Conservation (phyloP, 495 filamentous ascomycete genomes). For the Penicillium fimorum region DNA sequence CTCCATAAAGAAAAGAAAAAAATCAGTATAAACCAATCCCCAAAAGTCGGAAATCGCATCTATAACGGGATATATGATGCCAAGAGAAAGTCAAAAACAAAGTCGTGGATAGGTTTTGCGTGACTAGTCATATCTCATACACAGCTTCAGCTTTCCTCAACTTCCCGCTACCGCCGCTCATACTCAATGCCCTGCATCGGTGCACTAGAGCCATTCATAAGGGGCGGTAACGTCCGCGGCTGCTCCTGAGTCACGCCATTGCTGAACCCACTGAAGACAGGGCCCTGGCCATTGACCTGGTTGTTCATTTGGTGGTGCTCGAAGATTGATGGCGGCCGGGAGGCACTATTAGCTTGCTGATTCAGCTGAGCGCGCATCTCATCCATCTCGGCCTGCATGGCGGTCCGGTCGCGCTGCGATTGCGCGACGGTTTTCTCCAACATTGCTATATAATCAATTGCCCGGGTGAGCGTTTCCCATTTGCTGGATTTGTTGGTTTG, state of each 20-base stretch:
- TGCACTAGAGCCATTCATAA: constrained; percentile 50
- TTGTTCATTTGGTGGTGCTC: constrained; percentile 42
- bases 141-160: constrained; percentile 1
- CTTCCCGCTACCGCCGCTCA: constrained; percentile 40
- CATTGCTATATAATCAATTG: constrained; percentile 44
- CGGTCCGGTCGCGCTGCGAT: constrained; percentile 46
- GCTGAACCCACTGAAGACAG: constrained; percentile 36
- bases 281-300: constrained; percentile 39
- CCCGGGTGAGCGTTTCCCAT: constrained; percentile 89
- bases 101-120: constrained; percentile 21
- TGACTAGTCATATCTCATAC: constrained; percentile 34
- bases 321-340: constrained; percentile 39
- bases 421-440: constrained; percentile 36
- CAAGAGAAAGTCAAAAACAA: constrained; percentile 21
- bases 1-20: constrained; percentile 10
- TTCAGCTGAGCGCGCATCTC: constrained; percentile 47
- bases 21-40: constrained; percentile 2
- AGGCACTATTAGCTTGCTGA: constrained; percentile 50
- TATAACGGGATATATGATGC: constrained; percentile 26
- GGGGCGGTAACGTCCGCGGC: constrained; percentile 51
- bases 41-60: constrained; percentile 6
- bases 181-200: constrained; percentile 60
- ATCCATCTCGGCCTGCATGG: constrained; percentile 52
- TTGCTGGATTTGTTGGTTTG: constrained; percentile 94
- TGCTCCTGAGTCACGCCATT: constrained; percentile 43